Evolutionary conservation across 2,329 filamentous ascomycete genomes (phyloP), one percentile per base, ranked within the genome.

Genomic region (Leptographium radiaticola): DNA sequence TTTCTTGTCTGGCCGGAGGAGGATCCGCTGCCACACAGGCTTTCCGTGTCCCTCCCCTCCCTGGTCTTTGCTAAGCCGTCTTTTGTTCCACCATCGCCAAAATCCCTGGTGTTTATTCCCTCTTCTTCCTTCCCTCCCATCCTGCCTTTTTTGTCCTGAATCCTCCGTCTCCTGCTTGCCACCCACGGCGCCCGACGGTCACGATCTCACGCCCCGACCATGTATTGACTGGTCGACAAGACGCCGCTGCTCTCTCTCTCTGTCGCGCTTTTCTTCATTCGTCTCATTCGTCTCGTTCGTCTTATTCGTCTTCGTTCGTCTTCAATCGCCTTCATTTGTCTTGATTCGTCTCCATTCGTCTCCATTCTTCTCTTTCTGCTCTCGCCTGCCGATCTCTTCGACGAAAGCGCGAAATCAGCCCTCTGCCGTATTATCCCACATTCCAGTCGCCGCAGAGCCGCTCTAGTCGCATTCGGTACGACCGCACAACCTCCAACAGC

Each of bases 151-250:
- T 33, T 25, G 44, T n/a, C 25, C 31, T 30, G 53, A 36, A 50
- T 53, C 53, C 54, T 57, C 53, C 58, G 58, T 16, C 43, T 33
- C 58, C 46, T 18, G 11, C 34, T 13, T 15, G 12, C 10, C 31
- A 11, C 43, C 20, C 43, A 25, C 36, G 42, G 34, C 38, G 20
- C 42, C 46, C 25, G 25, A 25, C 25, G 25, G 25, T 25, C 25
- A 25, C 25, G 25, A 25, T 42, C 25, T n/a, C 9, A 42, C 25
- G 18, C 12, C 25, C 34, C 51, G 34, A 52, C 51, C 12, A 52
- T 52, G 51, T 52, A 34, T 52, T 52, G 51, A 52, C 51, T 38
- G 43, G 42, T 52, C 50, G 50, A 52, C 50, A 40, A 52, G 33
- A 25, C 25, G n/a, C n/a, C 34, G n/a, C 34, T 30, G 45, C 16